Base-by-base conservation (phyloP, 176 grass and related monocot species). In the Cenchrus fungigraminus region DNA sequence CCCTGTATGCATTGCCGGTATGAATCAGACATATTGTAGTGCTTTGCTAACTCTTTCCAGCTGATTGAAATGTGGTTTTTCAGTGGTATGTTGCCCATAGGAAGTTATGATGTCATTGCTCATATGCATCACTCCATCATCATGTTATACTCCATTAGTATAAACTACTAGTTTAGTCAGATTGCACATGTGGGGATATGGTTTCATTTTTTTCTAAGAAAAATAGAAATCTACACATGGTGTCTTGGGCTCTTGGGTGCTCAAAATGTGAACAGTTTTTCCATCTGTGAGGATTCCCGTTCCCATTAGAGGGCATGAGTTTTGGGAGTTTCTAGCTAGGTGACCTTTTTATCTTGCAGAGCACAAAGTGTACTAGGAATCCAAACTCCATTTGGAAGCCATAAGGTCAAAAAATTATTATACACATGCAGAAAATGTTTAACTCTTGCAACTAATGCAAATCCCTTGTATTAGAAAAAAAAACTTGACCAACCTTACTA, bases 1-100 rank as follows among this genome's bases (percentile, higher is more conserved):
- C 86, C 82, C 93, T 98, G 64, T 98, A 91, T 82, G 96, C 83
- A 55, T 74, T 98, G 74, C 96, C 91, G 71, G 96, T 98, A 74
- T 32, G 81, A 32, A 65, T 83, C 44, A 73, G 90, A 29, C 44
- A 73, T 92, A 29, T 57, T 64, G 16, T 70, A 7, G 13, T 64
- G 9, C 45, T 83, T 78, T 73, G 49, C 58, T 53, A 65, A 19
- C 68, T 80, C 4, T 28, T 74, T 73, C 63, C 28, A 34, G 57
- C 46, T 73, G 22, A 29, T 60, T 34, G 9, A 13, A 13, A 10
- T 64, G 19, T 74, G 22, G 31, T 68, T 46, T 31, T 56, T 50
- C 14, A 44, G 46, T 74, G 61, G 10, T 74, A 17, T 54, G 13
- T 74, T 28, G 28, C 14, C 46, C 12, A 53, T 53, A 53, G 51